Evolutionary conservation across 2,329 filamentous ascomycete genomes (phyloP).

Genomic region (Coleophoma cylindrospora): DNA sequence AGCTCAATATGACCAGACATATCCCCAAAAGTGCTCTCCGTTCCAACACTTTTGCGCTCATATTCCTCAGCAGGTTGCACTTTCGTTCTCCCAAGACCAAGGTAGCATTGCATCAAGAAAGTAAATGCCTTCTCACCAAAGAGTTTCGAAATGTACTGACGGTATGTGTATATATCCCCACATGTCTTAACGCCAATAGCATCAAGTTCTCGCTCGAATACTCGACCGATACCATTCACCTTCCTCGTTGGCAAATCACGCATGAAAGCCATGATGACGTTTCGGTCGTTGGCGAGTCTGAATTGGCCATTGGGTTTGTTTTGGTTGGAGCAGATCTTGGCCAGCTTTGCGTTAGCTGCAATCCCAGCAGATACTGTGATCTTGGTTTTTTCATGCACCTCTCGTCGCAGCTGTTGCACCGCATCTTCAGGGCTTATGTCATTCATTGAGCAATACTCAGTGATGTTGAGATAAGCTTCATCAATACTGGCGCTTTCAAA

Average conservation of each 20-base stretch:
- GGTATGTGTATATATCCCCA: conserved; percentile 76
- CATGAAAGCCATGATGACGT: conserved; percentile 82
- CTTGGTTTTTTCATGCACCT: conserved; percentile 70
- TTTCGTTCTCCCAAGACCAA: conserved; percentile 80
- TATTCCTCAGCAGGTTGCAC: conserved; percentile 85
- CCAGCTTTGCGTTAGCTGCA: conserved; percentile 85
- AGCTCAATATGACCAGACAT: conserved; percentile 65
- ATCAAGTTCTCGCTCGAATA: conserved; percentile 85
- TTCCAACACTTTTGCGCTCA: conserved; percentile 89
- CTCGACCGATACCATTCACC: conserved; percentile 90
- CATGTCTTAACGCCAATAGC: conserved; percentile 85
- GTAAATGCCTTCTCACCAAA: conserved; percentile 91
- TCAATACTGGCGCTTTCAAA: conserved; percentile 95
- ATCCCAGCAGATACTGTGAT: conserved; percentile 94
- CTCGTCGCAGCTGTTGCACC: conserved; percentile 70
- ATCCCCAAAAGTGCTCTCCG: conserved; percentile 86
- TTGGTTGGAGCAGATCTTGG: conserved; percentile 91
- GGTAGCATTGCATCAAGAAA: conserved; percentile 78
- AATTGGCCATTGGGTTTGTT: conserved; percentile 98
- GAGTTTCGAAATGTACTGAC: conserved; percentile 67
- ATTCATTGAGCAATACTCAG: conserved; percentile 71
- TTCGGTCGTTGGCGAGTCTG: conserved; percentile 64
- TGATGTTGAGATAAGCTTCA: conserved; percentile 95
- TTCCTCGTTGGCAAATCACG: conserved; percentile 77
- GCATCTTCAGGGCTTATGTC: conserved; percentile 64